phyloP scores from a whole-genome alignment of 306 rosid genomes.

The Dryas alaskensis region DNA sequence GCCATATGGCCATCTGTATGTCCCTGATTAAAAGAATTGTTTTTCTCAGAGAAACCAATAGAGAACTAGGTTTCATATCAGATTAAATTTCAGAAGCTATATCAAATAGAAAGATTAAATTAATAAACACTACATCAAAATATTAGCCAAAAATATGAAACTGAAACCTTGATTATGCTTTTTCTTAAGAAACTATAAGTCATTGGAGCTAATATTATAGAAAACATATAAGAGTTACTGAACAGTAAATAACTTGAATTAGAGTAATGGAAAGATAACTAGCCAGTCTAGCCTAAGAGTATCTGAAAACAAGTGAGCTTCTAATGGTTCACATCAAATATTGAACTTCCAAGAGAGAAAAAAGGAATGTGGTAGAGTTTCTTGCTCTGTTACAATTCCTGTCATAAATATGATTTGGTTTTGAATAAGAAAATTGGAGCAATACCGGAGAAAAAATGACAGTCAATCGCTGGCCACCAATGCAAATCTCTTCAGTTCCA shows the following conservation, averaged over 20 bases:
- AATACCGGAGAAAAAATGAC: slow-evolving; percentile 73
- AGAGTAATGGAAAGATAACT: not conserved
- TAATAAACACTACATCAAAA: not conserved
- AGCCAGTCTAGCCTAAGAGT: not conserved
- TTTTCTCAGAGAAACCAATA: slow-evolving; percentile 10
- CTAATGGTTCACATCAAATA: not conserved
- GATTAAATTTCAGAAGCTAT: not conserved
- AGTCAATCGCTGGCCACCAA: slow-evolving; percentile 63
- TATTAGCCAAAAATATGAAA: not conserved
- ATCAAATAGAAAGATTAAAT: not conserved
- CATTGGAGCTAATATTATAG: not conserved
- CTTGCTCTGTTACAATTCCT: not conserved
- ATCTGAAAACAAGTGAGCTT: not conserved
- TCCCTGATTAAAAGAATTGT: slow-evolving; percentile 47
- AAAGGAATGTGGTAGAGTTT: not conserved
- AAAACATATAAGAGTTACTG: not conserved
- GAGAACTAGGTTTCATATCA: not conserved
- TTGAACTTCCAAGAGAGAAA: not conserved
- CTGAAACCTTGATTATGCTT: not conserved
- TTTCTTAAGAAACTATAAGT: not conserved
- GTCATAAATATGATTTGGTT: not conserved
- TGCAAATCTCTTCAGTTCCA: slow-evolving; percentile 62
- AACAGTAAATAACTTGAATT: not conserved
- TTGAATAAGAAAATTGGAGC: slow-evolving; percentile 11
- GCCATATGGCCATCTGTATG: slow-evolving; percentile 97